Evolutionary conservation across 305 asterid genomes (phyloP), one percentile per base, ranked within the genome.

Genomic region (Fraxinus dipetala): DNA sequence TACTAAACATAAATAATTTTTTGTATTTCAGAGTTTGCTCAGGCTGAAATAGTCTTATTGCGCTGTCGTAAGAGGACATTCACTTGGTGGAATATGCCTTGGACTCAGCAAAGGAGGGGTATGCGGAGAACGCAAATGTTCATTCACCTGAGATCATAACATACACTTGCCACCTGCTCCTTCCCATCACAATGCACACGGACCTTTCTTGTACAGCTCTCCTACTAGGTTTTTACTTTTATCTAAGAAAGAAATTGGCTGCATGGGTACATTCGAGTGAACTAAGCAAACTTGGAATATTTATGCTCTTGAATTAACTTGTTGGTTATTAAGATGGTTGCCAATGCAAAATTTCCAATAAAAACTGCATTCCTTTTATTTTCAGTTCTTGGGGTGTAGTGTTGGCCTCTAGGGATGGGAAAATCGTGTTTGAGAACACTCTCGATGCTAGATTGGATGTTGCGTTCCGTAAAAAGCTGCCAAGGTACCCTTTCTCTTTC

Each of bases 371-470:
- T 77, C 14, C 34, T 82, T 76, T 67, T 77, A 18, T 75, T 80
- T 83, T 54, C 83, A 91, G 94, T 80, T 88, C 92, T 48, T 92
- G 94, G 79, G 99, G 99, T 34, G 98, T 94, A 34, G 99, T 95
- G 38, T 84, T 95, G 91, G 99, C 99, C 83, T 95, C 99, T 63
- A 87, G 94, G 79, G 98, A 95, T 86, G 99, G 99, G 78, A 95
- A 94, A 82, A 95, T 95, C 77, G 98, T 95, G 89, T 90, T 83
- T 28, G 99, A 95, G 91, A 95, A 95, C 91, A 94, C 95, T 78
- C 95, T 95, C 77, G 98, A 95, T 85, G 97, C 97, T 81, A 89
- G 98, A 88, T 86, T 94, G 90, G 99, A 95, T 72, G 97, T 95
- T 80, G 93, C 87, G 72, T 94, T 93, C 88, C 99, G 92, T 88